phyloP scores from a whole-genome alignment of 2,329 filamentous ascomycete genomes.

The Xylaria sp. region DNA sequence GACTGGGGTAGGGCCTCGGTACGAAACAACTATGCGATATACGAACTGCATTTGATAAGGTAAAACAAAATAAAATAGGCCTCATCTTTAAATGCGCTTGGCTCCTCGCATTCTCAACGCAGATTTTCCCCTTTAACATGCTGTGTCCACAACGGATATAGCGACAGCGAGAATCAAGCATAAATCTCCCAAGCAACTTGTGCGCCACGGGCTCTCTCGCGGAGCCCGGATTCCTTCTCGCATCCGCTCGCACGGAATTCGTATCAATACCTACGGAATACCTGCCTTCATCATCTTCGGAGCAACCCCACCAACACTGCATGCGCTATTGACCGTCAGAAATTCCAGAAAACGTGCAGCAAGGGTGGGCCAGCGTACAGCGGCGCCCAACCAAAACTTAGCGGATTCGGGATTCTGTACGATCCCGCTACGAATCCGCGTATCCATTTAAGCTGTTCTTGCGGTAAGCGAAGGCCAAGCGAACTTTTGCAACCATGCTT shows the following conservation, averaged over 20 bases:
- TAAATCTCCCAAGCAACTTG: constrained; percentile 8
- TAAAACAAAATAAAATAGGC: not conserved
- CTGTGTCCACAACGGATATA: not conserved
- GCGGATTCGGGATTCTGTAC: constrained; percentile 7
- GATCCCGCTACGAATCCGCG: not conserved
- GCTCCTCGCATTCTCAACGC: too few species aligned
- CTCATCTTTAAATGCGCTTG: too few species aligned
- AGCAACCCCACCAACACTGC: not conserved
- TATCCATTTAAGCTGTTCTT: not conserved
- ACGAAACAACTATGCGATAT: constrained; percentile 5
- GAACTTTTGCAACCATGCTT: not conserved
- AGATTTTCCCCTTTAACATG: too few species aligned
- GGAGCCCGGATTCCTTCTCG: constrained; percentile 19
- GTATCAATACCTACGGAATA: not conserved
- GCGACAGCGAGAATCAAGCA: not conserved
- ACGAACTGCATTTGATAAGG: not conserved
- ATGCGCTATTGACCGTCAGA: not conserved
- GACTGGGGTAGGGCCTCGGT: not conserved
- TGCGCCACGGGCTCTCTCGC: constrained; percentile 4
- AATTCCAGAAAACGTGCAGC: constrained; percentile 8
- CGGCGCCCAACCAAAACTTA: not conserved
- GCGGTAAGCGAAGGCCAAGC: not conserved
- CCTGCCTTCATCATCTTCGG: not conserved
- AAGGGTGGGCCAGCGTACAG: not conserved
- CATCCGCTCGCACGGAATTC: not conserved